Evolutionary conservation across 208 protist genomes (phyloP).

Genomic region (Leishmania braziliensis): DNA sequence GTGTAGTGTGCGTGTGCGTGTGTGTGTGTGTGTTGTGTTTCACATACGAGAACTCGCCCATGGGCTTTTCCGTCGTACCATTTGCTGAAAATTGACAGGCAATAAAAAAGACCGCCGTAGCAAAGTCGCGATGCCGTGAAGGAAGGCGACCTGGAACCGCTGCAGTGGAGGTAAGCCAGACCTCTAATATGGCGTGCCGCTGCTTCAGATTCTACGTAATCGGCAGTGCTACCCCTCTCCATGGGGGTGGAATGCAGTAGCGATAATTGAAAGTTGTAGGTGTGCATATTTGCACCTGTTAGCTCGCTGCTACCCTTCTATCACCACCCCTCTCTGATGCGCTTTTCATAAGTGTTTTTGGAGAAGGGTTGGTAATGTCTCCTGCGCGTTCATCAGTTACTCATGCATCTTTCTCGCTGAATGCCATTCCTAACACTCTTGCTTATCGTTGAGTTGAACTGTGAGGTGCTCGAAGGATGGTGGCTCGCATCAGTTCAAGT

Average conservation of each 20-base stretch:
- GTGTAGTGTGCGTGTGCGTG: background rate
- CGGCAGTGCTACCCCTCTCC: background rate
- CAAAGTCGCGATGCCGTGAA: no score
- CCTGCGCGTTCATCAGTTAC: background rate
- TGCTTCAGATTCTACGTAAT: background rate
- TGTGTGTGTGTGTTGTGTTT: background rate
- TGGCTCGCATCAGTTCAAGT: background rate
- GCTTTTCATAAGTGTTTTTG: background rate
- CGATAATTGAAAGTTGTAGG: background rate
- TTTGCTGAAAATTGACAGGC: background rate
- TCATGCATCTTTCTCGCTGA: background rate
- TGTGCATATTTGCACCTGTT: fast-evolving
- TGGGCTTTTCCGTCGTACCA: background rate
- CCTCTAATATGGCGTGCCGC: background rate
- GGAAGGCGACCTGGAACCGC: no score
- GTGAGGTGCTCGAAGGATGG: background rate
- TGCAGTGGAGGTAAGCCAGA: no score
- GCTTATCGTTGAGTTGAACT: background rate
- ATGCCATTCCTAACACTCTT: background rate
- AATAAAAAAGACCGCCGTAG: background rate
- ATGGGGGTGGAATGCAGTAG: no score
- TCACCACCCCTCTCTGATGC: background rate
- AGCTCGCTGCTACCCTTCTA: background rate
- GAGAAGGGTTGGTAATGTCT: background rate
- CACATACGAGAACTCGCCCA: background rate